Percentiles rank a stretch among this genome's conserved stretches.
These are phyloP conservation scores for Curvularia eragrostidis DNA, from an alignment of 2,329 filamentous ascomycete species.

Conservation along the genomic window DNA sequence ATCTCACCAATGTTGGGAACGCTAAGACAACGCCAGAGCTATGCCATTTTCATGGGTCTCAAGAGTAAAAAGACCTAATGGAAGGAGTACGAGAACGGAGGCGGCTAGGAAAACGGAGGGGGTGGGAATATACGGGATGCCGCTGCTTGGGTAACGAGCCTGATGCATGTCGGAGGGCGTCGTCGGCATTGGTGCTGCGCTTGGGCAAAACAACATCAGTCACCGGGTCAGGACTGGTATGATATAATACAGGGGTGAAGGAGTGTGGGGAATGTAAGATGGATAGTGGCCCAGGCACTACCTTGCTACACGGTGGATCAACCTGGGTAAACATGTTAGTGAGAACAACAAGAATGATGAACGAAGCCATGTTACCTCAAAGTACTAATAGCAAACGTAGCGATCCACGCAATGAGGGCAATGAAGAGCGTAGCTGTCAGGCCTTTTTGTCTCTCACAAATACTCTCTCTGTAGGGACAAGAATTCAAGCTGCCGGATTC, in stretches of 20 bases:
- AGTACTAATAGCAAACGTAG: constrained; percentile 83
- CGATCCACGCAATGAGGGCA: constrained; percentile 85
- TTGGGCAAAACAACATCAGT: constrained; percentile 4
- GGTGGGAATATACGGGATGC: constrained; percentile 5
- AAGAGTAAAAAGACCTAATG: constrained; percentile 14
- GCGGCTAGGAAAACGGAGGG: constrained; percentile 18
- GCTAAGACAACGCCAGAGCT: constrained; percentile 11
- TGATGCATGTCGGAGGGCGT: constrained; percentile 10
- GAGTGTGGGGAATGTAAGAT: constrained; percentile 6
- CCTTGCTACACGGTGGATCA: constrained; percentile 41
- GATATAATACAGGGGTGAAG: constrained; percentile 5
- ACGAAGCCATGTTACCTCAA: constrained; percentile 37
- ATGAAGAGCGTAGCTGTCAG: constrained; percentile 80
- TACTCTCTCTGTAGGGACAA: constrained; percentile 48
- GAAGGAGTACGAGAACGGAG: constrained; percentile 14
- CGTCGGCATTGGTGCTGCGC: constrained; percentile 10
- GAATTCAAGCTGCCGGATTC: constrained; percentile 16
- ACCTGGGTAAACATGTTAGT: constrained; percentile 26
- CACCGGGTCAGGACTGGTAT: background rate
- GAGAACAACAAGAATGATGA: background rate
- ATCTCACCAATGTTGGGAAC: constrained; percentile 5
- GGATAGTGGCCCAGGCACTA: constrained; percentile 25
- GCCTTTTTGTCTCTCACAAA: constrained; percentile 71
- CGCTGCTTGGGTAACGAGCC: constrained; percentile 12
- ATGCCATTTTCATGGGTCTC: constrained; percentile 11